Conservation (phyloP, 495 filamentous ascomycete species). For the Hypomontagnella submonticulosa region DNA sequence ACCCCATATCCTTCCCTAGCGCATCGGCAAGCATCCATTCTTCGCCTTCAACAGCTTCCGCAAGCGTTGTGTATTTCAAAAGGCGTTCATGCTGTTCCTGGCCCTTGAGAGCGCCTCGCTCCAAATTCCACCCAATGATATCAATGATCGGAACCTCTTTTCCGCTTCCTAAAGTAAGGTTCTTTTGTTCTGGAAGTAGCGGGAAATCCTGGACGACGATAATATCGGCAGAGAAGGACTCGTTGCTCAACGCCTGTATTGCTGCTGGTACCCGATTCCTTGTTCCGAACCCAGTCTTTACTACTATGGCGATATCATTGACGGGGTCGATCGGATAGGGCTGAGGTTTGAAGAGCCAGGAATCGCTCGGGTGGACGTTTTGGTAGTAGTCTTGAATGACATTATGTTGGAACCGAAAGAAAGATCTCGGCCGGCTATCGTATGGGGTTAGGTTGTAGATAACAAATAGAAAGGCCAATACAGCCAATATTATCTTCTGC, state of each 20-base stretch:
- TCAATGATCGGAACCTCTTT: slow-evolving; percentile 49
- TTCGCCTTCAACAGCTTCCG: slow-evolving; percentile 49
- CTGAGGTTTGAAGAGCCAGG: slow-evolving; percentile 44
- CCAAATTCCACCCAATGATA: slow-evolving; percentile 50
- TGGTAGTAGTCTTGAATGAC: slow-evolving; percentile 44
- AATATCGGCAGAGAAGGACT: slow-evolving; percentile 46
- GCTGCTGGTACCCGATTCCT: slow-evolving; percentile 48
- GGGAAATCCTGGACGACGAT: slow-evolving; percentile 58
- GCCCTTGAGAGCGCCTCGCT: slow-evolving; percentile 40
- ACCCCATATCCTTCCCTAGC: slow-evolving; percentile 53
- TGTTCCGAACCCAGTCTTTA: slow-evolving; percentile 62
- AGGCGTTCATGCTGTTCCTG: slow-evolving; percentile 43
- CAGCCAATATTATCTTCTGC: slow-evolving; percentile 41
- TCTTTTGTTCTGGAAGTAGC: slow-evolving; percentile 33
- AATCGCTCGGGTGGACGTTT: slow-evolving; percentile 44
- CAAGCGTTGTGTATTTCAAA: slow-evolving; percentile 52
- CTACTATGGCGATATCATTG: slow-evolving; percentile 53
- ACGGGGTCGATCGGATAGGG: slow-evolving; percentile 48
- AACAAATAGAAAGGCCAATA: slow-evolving; percentile 40
- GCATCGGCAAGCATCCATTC: slow-evolving; percentile 50
- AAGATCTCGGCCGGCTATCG: slow-evolving; percentile 41
- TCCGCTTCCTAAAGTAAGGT: slow-evolving; percentile 40
- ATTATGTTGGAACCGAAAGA: slow-evolving; percentile 47
- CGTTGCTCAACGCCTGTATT: slow-evolving; percentile 51
- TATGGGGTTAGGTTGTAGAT: slow-evolving; percentile 41